These are phyloP conservation scores for Fomitopsis pinicola DNA, from an alignment of 1,284 basidiomycete species.

Conservation along the genomic window DNA sequence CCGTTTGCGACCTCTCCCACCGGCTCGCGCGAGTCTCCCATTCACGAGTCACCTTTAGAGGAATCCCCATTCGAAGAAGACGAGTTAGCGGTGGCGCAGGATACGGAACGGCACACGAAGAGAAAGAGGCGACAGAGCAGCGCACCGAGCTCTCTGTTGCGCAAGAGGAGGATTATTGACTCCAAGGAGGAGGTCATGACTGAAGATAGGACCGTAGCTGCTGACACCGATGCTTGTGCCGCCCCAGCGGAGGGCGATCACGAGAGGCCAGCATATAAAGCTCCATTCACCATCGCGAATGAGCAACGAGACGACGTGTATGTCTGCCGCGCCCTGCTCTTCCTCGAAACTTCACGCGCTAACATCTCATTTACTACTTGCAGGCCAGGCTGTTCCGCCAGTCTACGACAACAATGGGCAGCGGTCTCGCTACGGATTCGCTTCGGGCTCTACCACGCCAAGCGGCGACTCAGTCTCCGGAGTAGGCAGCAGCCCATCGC, in stretches of 20 bases:
- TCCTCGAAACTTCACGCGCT: neutral
- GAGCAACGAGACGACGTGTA: constrained; percentile 28
- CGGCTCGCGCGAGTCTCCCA: constrained; percentile 21
- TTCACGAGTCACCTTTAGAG: constrained; percentile 19
- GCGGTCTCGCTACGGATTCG: constrained; percentile 47
- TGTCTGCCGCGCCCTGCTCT: neutral
- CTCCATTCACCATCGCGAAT: constrained; percentile 11
- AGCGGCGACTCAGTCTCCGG: constrained; percentile 30
- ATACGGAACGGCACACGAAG: constrained; percentile 10
- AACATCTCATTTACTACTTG: neutral
- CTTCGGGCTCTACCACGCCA: constrained; percentile 55
- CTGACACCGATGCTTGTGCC: neutral
- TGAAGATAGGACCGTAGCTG: neutral
- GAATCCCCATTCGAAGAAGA: constrained; percentile 22
- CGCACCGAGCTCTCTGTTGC: neutral
- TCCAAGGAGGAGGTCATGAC: constrained; percentile 12
- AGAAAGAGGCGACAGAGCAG: constrained; percentile 9
- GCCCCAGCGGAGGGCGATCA: constrained; percentile 8
- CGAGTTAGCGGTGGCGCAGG: constrained; percentile 8
- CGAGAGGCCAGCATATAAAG: constrained; percentile 11
- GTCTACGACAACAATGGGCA: constrained; percentile 50
- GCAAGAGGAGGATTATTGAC: constrained; percentile 2
- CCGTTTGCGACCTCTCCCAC: constrained; percentile 15
- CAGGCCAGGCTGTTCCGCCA: constrained; percentile 51
- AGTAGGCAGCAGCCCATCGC: constrained; percentile 1